These are phyloP conservation scores for Entophlyctis luteolus DNA, from an alignment of 192 early-diverging fungal species.

Conservation along the genomic window DNA sequence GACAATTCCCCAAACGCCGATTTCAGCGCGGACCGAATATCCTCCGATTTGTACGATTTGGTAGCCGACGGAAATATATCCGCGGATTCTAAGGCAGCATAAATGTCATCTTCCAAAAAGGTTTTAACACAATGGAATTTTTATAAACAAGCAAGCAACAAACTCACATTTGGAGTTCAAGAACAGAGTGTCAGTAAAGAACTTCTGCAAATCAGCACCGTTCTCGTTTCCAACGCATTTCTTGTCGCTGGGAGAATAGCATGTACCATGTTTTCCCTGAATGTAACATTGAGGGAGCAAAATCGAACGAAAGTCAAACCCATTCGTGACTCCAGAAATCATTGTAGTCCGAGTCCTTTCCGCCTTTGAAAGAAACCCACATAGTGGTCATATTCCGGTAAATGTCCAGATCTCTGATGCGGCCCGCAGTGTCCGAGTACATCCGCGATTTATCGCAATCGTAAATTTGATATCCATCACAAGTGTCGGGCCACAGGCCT, in stretches of 20 bases:
- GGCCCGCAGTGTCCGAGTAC: not conserved
- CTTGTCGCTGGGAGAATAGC: constrained; percentile 4
- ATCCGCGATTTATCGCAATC: constrained; percentile 21
- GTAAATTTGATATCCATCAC: constrained; percentile 17
- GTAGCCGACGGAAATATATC: constrained; percentile 12
- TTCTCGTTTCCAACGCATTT: constrained; percentile 2
- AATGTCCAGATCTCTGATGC: not conserved
- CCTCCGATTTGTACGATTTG: constrained; percentile 2
- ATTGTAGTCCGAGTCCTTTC: constrained; percentile 1
- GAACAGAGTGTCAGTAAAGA: constrained; percentile 14
- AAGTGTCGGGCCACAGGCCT: constrained; percentile 31
- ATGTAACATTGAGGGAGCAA: not conserved
- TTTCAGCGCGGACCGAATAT: constrained; percentile 10
- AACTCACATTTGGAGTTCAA: constrained; percentile 6
- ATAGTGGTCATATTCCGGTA: constrained; percentile 6
- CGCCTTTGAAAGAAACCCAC: constrained; percentile 28
- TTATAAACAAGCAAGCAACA: not conserved
- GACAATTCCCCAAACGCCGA: constrained; percentile 7
- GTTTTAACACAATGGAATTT: not conserved
- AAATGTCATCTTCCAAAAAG: constrained; percentile 8
- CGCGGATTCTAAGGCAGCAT: not conserved
- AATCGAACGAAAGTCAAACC: not conserved
- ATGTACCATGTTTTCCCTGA: constrained; percentile 22
- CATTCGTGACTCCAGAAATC: constrained; percentile 28
- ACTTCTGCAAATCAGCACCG: constrained; percentile 5